Conservation (phyloP, 352 stramenopile species). For the Phytopythium ostracodes region DNA sequence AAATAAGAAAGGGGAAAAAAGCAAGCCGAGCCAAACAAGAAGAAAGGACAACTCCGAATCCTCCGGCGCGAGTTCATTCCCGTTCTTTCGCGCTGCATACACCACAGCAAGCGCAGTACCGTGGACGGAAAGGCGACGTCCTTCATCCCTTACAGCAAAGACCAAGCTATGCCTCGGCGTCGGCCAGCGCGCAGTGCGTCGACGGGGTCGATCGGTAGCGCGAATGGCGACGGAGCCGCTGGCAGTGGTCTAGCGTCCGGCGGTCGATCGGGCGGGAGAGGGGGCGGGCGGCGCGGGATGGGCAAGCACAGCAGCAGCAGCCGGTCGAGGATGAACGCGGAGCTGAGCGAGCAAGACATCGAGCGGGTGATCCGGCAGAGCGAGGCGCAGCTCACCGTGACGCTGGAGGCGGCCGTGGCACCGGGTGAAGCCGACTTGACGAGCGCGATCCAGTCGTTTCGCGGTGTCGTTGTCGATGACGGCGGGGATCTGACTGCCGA, state of each 20-base stretch:
- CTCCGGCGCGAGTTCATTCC: too few relatives aligned
- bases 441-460: conserved; percentile 6
- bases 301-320: conserved; percentile 8
- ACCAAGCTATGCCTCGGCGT: neutral
- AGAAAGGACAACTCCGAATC: too few relatives aligned
- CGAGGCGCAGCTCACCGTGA: conserved; percentile 19
- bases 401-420: conserved; percentile 14
- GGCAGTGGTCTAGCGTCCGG: neutral
- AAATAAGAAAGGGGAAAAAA: too few relatives aligned
- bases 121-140: neutral
- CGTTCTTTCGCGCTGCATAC: neutral
- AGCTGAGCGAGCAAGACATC: conserved; percentile 22
- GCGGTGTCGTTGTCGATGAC: neutral
- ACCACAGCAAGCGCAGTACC: neutral
- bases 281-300: conserved; percentile 9
- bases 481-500: neutral
- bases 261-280: neutral
- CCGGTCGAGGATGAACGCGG: conserved; percentile 5
- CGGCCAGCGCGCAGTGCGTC: conserved; percentile 2
- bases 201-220: conserved; percentile 6
- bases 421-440: conserved; percentile 6
- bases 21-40: too few relatives aligned
- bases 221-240: neutral
- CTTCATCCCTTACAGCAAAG: neutral
- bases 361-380: conserved; percentile 22